Evolutionary conservation across 352 stramenopile genomes (phyloP), one percentile per base, ranked within the genome.

Genomic region (Globisporangium spinosum): DNA sequence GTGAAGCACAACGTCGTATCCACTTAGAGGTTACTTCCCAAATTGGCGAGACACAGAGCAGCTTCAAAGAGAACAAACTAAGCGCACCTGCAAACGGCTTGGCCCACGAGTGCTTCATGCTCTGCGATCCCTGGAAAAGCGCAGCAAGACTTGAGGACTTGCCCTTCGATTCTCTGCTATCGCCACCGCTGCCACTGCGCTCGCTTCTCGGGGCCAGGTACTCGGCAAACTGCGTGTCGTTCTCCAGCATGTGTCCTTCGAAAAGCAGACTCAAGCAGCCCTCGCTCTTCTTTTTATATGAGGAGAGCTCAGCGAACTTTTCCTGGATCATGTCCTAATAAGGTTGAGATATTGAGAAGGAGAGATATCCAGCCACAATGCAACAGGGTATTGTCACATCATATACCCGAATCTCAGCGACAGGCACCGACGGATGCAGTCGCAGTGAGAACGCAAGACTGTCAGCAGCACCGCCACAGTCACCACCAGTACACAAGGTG

Each of bases 251-350:
- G 25, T 58, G 72, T 4, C 80, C 74, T 43, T 84, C 65, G 56
- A 83, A 81, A 17, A 78, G 70, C 27, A 91, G 70, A 35, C 78
- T 66, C 34, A 91, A 65, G 3, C 68, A 68, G 8, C 80, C 80
- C 1, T 91, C 80, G 0, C 45, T 54, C 58, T 74, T 64, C 40
- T 73, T 65, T 13, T 70, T 66, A 58, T 89, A 89, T 20, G 60
- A 60, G 0, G 79, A 89, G 13, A 82, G 58, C 32, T 72, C 32
- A 20, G 77, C 64, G 38, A 80, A 86, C 8, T 72, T 61, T 23
- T 86, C 68, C 59, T 91, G 73, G 4, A 91, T 73, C 57, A 85
- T 70, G 40, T 77, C 67, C 77, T 83, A 38, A 38, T 7, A 38
- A 38, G 6, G 32, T 38, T 9, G 32, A 10, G 8, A 38, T 12